Evolutionary conservation across 768 basidiomycete genomes (phyloP).

Genomic region (Naganishia randhawae): DNA sequence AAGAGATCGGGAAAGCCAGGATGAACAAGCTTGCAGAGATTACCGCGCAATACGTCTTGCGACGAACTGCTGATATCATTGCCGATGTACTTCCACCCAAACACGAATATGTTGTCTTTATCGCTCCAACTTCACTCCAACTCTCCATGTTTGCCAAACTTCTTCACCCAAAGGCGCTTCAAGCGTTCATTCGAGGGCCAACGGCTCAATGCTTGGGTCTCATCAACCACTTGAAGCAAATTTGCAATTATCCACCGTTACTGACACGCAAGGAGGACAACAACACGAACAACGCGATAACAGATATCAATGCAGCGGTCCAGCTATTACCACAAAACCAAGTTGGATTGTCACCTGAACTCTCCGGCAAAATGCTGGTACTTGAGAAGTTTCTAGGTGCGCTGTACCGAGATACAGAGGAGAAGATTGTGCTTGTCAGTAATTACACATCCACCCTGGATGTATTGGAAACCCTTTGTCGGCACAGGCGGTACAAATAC

Average conservation of each 20-base stretch:
- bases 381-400: constrained; percentile 41
- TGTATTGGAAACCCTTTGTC: constrained; percentile 81
- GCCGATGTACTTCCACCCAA: constrained; percentile 86
- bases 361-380: constrained; percentile 41
- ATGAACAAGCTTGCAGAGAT: constrained; percentile 70
- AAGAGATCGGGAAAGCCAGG: constrained; percentile 72
- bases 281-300: neutral
- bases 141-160: constrained; percentile 71
- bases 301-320: constrained; percentile 43
- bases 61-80: constrained; percentile 78
- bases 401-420: constrained; percentile 60
- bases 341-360: constrained; percentile 56
- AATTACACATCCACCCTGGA: constrained; percentile 94
- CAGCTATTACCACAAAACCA: constrained; percentile 58
- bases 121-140: constrained; percentile 81
- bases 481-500: constrained; percentile 68
- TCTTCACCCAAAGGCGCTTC: constrained; percentile 66
- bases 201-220: constrained; percentile 74
- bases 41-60: constrained; percentile 82
- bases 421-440: constrained; percentile 89
- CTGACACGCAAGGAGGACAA: constrained; percentile 16
- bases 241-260: constrained; percentile 74
- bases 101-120: constrained; percentile 96
- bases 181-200: constrained; percentile 65
- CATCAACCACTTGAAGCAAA: constrained; percentile 73